Evolutionary conservation across 2,329 filamentous ascomycete species (phyloP), one percentile per base, ranked within the genome.

Genomic region (Aspergillus niger): DNA sequence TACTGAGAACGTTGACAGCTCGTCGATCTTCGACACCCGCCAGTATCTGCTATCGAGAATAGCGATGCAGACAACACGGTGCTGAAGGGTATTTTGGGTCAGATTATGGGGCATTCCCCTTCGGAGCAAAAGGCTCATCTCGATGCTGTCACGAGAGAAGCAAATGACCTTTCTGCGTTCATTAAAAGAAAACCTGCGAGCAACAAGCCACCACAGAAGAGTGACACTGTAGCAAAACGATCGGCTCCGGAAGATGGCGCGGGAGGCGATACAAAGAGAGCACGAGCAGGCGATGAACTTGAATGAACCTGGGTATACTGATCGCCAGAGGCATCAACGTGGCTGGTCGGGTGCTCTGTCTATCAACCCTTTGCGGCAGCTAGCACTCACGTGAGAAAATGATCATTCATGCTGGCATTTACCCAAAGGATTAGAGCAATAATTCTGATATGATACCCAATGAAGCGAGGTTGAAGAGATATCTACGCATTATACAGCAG

Each of bases 161-260:
- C 86, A 6, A 88, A 83, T 51, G 86, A 89, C 70, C 75, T 89
- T 5, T 84, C 80, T 15, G 80, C 82, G 1, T 74, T 89, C 54
- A 82, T 89, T 5, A 84, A 84, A 62, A 84, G 80, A 69, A 85
- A 85, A 74, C 76, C 79, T 54, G 63, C 65, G 39, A 61, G 52
- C 41, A 60, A 50, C 17, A 66, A 65, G 26, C 39, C 55, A 43
- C 54, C 61, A 26, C 63, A 62, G 13, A 60, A 60, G 48, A 49
- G 47, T 4, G 57, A 58, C 20, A 63, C 67, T 24, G 44, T 59
- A n/a, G 58, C 63, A 10, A 77, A 76, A 63, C 69, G 75, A 26
- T 63, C 72, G 17, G 70, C 64, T 39, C 50, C 53, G 24, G 70
- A 70, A 48, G 65, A 68, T 11, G 49, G 63, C 13, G 51, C 62